Evolutionary conservation across 2,329 filamentous ascomycete genomes (phyloP).

Genomic region (Fusarium ambrosium): DNA sequence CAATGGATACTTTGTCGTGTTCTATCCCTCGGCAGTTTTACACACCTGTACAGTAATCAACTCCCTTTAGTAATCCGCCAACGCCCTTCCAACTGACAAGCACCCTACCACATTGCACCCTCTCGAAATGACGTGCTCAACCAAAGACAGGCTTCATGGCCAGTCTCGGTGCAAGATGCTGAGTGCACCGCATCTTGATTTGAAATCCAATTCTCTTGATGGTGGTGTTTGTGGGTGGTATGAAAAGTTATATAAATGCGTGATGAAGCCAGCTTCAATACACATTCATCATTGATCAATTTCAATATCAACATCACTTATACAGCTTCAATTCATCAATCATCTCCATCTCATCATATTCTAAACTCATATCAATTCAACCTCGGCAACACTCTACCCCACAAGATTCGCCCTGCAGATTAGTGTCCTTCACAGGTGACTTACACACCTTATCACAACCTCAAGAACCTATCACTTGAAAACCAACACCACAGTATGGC

Average conservation of each 20-base stretch:
- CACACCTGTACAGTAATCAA: constrained; percentile 38
- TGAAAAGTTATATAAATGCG: constrained; percentile 37
- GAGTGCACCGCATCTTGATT: constrained; percentile 41
- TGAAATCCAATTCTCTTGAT: constrained; percentile 44
- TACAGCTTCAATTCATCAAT: neutral
- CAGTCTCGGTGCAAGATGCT: constrained; percentile 28
- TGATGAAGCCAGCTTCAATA: constrained; percentile 12
- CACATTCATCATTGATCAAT: constrained; percentile 5
- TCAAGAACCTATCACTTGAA: neutral
- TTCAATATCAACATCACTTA: neutral
- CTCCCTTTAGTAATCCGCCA: constrained; percentile 42
- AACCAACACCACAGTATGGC: constrained; percentile 52
- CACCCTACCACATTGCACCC: constrained; percentile 36
- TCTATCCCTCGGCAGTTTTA: neutral
- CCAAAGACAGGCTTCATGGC: constrained; percentile 29
- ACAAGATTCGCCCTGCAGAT: neutral
- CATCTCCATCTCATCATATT: neutral
- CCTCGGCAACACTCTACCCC: constrained; percentile 2
- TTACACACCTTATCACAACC: neutral
- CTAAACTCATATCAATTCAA: constrained; percentile 4
- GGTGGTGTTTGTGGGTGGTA: constrained; percentile 6
- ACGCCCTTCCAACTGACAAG: constrained; percentile 39
- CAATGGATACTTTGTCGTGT: neutral
- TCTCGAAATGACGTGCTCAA: constrained; percentile 45
- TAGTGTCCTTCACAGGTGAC: neutral